Base-by-base conservation (phyloP, 345 rosid genomes). In the Eucalyptus victrix region DNA sequence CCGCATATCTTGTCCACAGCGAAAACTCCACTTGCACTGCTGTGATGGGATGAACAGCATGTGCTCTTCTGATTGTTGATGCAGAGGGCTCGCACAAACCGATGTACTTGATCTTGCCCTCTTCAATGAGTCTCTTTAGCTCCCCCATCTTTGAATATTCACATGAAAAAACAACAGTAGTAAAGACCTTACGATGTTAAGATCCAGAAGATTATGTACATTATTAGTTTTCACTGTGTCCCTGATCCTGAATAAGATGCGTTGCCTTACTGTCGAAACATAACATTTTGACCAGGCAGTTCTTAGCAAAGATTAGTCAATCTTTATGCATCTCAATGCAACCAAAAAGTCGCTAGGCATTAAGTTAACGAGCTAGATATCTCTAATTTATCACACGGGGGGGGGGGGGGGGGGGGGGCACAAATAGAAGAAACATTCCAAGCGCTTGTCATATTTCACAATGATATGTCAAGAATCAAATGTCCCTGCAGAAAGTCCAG, bases 1-100 rank as follows among this genome's bases (percentile, higher is more conserved):
- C 97, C 32, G 92, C 97, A 89, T 95, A 96, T 91, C 99, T 93
- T 2, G 95, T 81, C 99, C 99, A 96, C 86, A 97, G 90, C 5
- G 99, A 97, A 97, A 97, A 96, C 89, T 96, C 99, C 50, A 95
- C 88, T 65, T 96, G 97, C 40, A 97, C 92, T 13, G 96, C 98
- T 15, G 95, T 95, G 49, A 96, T 90, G 0, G 98, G 98, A 83
- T 97, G 98, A 92, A 96, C 95, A 44, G 95, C 96, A 90, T 96
- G 97, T 32, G 97, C 99, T 87, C 99, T 90, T 92, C 96, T 94
- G 87, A 96, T 96, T 42, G 97, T 95, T 42, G 98, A 94, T 40
- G 97, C 95, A 17, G 97, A 96, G 76, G 96, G 95, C 93, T 96
- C 96, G 5, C 96, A 96, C 16, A 96, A 88, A 86, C 96, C 97